phyloP scores from a whole-genome alignment of 805 yeast genomes.

The Wickerhamiella dianesei region DNA sequence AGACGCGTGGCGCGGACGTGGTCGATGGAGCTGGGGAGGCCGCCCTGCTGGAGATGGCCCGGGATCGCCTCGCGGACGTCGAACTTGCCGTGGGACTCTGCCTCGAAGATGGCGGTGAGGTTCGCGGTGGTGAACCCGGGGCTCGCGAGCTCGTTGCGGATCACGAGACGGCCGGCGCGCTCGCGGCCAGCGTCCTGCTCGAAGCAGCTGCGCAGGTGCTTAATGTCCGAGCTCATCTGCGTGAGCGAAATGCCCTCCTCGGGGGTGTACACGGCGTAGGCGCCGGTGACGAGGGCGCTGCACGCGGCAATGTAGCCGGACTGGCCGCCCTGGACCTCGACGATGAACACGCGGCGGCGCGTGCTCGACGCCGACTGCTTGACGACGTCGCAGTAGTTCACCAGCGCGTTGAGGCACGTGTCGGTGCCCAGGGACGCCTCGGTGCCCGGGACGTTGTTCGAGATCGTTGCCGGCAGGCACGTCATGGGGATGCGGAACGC shows the following conservation, averaged over 20 bases:
- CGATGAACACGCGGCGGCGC: slow-evolving; percentile 86
- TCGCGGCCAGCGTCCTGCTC: slow-evolving; percentile 61
- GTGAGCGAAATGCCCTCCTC: slow-evolving; percentile 62
- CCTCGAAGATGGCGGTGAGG: slow-evolving; percentile 70
- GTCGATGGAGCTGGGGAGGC: slow-evolving; percentile 87
- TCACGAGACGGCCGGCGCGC: slow-evolving; percentile 72
- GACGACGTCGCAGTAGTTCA: slow-evolving; percentile 86
- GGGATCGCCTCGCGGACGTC: slow-evolving; percentile 94
- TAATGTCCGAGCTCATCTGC: slow-evolving; percentile 64
- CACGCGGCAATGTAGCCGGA: slow-evolving; percentile 86
- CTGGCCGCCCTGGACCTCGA: slow-evolving; percentile 97
- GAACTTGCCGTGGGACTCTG: slow-evolving; percentile 61
- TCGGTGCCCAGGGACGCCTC: slow-evolving; percentile 92
- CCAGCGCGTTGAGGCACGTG: slow-evolving; percentile 84
- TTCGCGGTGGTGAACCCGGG: slow-evolving; percentile 68
- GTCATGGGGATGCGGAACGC: slow-evolving; percentile 90
- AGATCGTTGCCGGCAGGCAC: slow-evolving; percentile 86
- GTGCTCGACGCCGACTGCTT: slow-evolving; percentile 92
- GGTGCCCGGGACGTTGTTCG: slow-evolving; percentile 98
- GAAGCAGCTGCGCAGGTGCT: slow-evolving; percentile 52
- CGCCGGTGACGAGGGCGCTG: slow-evolving; percentile 78
- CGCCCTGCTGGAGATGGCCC: slow-evolving; percentile 98
- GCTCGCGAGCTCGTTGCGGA: slow-evolving; percentile 76
- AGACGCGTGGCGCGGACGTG: slow-evolving; percentile 79
- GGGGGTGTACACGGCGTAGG: slow-evolving; percentile 82